Percentiles rank a stretch among this genome's conserved stretches.
Conservation (phyloP, 2,329 filamentous ascomycete species). For the Pseudocercospora eumusae region DNA sequence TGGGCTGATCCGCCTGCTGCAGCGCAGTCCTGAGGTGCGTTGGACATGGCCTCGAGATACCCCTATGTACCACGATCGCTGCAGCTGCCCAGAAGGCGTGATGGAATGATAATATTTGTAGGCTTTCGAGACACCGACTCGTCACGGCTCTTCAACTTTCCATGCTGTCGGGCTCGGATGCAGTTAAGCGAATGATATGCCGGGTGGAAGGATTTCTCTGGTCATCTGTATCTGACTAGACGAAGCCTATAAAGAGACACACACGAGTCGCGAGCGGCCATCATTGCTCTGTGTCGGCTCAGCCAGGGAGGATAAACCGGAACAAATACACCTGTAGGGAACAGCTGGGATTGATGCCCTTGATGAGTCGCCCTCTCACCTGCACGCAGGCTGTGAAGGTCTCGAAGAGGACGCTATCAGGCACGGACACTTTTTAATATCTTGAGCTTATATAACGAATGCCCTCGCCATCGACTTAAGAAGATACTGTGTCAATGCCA, state of each 20-base stretch:
- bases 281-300: background rate
- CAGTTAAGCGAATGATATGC: constrained; percentile 1
- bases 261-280: background rate
- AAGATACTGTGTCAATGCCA: background rate
- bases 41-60: background rate
- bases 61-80: background rate
- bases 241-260: background rate
- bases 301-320: background rate
- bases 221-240: background rate
- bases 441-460: background rate
- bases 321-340: background rate
- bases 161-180: constrained; percentile 4
- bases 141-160: background rate
- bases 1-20: background rate
- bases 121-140: background rate
- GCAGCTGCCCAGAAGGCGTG: background rate
- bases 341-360: background rate
- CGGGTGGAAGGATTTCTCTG: background rate
- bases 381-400: background rate
- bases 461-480: background rate
- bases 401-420: background rate
- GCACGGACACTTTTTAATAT: too few species aligned
- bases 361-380: background rate
- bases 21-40: background rate
- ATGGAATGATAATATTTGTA: background rate